These are phyloP conservation scores for Chlamydomonas eustigma DNA, from an alignment of 139 green algal genomes.

Conservation along the genomic window DNA sequence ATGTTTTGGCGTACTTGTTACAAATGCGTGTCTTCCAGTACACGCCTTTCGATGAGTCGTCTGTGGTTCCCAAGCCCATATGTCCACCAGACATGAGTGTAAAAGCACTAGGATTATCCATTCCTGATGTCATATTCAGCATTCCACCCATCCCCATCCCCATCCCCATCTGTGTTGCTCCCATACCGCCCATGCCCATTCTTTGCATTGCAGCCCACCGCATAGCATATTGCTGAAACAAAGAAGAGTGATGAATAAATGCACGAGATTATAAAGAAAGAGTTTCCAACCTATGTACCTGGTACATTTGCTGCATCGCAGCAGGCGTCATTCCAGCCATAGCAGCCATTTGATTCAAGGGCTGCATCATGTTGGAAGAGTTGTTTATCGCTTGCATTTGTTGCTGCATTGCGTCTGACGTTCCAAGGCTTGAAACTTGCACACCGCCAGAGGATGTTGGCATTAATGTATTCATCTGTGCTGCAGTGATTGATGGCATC, in stretches of 20 bases:
- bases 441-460: slow-evolving; percentile 22
- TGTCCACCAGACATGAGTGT: no score
- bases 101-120: no score
- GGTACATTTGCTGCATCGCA: slow-evolving; percentile 18
- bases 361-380: neutral
- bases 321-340: slow-evolving; percentile 12
- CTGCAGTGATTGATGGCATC: neutral
- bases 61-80: neutral
- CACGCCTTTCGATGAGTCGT: neutral
- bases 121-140: no score
- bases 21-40: slow-evolving; percentile 48
- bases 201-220: slow-evolving; percentile 26
- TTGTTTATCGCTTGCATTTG: neutral
- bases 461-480: neutral
- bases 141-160: no score
- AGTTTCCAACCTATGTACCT: slow-evolving; percentile 6
- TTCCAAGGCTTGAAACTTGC: neutral
- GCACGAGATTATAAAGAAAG: neutral
- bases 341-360: slow-evolving; percentile 6
- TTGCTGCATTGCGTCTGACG: neutral
- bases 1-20: slow-evolving; percentile 36
- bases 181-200: slow-evolving; percentile 16
- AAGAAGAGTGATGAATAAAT: neutral
- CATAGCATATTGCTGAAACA: slow-evolving; percentile 36
- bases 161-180: slow-evolving; percentile 11